Base-by-base conservation (phyloP, 2,329 filamentous ascomycete genomes). In the Leptosphaerulina australis region DNA sequence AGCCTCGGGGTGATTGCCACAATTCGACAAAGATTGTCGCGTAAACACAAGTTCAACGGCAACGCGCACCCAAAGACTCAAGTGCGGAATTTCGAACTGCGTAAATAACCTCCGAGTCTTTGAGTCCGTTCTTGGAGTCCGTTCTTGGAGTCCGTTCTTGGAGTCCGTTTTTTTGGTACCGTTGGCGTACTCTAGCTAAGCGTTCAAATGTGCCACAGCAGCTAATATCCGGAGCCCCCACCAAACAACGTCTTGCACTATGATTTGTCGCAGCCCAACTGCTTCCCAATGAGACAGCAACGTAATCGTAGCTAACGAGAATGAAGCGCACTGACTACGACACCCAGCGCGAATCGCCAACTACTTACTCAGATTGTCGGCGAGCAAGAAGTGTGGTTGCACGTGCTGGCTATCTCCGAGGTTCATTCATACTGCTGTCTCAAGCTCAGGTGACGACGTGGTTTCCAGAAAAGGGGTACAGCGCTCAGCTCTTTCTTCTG, bases 131-230 rank as follows among this genome's bases (percentile, higher is more conserved):
- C n/a, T n/a, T n/a, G n/a, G n/a, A n/a, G n/a, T n/a, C n/a, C n/a
- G n/a, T n/a, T n/a, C n/a, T n/a, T n/a, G n/a, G n/a, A n/a, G n/a
- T n/a, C n/a, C n/a, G n/a, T n/a, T n/a, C n/a, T n/a, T n/a, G n/a
- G n/a, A n/a, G n/a, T n/a, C n/a, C n/a, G n/a, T n/a, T n/a, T n/a
- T 15, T 33, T 14, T 44, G 37, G 48, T 40, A 29, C 29, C 18
- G 38, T 37, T 39, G 39, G 28, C n/a, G n/a, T 44, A 31, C 40
- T 40, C 47, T 40, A 41, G 41, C 20, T 24, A 25, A 39, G 47
- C 29, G 29, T 45, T 25, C 48, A 36, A 31, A 25, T 29, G 39
- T 50, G n/a, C 29, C 35, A 50, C 47, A 44, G 15, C 47, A 44
- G 40, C 39, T 20, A 44, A 44, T 44, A 28, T 44, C 40, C 33